Percentiles rank a stretch among this genome's conserved stretches.
phyloP scores from a whole-genome alignment of 495 filamentous ascomycete species.

The Aspergillus heteromorphus region DNA sequence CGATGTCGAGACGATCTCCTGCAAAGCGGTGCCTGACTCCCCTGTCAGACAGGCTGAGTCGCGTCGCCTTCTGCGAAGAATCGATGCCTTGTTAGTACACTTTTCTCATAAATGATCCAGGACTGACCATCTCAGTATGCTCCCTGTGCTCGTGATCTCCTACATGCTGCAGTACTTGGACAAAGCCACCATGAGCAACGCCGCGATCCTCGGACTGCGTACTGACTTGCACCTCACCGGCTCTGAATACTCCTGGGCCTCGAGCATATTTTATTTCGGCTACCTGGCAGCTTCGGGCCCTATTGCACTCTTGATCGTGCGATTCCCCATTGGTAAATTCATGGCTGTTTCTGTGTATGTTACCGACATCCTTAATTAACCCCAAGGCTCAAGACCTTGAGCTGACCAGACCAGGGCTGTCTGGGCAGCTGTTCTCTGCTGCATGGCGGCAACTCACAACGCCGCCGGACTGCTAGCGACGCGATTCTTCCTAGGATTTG shows the following conservation, averaged over 20 bases:
- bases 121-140: too few relatives aligned
- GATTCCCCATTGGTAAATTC: neutral
- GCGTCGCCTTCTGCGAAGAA: too few relatives aligned
- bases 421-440: neutral
- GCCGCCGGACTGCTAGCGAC: constrained; percentile 8
- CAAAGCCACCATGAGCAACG: constrained; percentile 1
- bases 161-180: constrained; percentile 10
- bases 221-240: neutral
- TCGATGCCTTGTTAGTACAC: too few relatives aligned
- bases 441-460: neutral
- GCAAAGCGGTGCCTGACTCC: too few relatives aligned
- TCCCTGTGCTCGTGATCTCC: constrained; percentile 6
- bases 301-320: neutral
- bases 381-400: too few relatives aligned
- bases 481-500: constrained; percentile 55
- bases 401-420: neutral
- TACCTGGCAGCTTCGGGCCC: neutral
- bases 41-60: too few relatives aligned
- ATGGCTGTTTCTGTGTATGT: neutral
- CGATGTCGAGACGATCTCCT: too few relatives aligned
- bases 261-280: constrained; percentile 4
- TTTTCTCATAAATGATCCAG: too few relatives aligned
- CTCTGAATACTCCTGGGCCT: constrained; percentile 6
- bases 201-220: constrained; percentile 2
- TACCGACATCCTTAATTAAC: too few relatives aligned